phyloP scores from a whole-genome alignment of 2,329 filamentous ascomycete genomes.

The Hymenoscyphus scutula region DNA sequence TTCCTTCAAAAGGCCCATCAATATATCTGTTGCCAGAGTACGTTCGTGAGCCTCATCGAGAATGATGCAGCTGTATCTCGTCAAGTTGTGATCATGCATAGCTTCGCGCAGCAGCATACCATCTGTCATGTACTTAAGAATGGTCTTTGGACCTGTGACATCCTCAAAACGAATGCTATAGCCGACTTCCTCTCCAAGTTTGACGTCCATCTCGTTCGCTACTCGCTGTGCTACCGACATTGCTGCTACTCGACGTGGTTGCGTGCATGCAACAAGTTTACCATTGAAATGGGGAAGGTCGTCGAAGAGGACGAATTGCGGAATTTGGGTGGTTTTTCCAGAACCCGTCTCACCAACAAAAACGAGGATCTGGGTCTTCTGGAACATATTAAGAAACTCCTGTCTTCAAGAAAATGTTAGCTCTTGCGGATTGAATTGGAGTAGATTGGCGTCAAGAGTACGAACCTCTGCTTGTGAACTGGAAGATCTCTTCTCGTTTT shows the following conservation, averaged over 20 bases:
- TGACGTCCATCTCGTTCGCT: conserved; percentile 92
- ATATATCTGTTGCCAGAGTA: conserved; percentile 92
- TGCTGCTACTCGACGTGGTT: conserved; percentile 94
- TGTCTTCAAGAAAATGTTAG: conserved; percentile 52
- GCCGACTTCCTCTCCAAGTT: conserved; percentile 88
- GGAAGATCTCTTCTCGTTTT: conserved; percentile 80
- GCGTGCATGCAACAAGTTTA: conserved; percentile 95
- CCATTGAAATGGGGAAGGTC: conserved; percentile 82
- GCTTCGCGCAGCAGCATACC: conserved; percentile 97
- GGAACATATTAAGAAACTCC: conserved; percentile 92
- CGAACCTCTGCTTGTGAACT: conserved; percentile 83
- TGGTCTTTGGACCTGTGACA: conserved; percentile 80
- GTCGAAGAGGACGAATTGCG: conserved; percentile 96
- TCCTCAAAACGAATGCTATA: conserved; percentile 99
- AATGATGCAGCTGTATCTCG: conserved; percentile 94
- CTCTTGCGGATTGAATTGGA: background rate
- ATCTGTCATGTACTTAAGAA: conserved; percentile 99
- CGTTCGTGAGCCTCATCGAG: conserved; percentile 98
- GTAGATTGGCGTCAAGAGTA: conserved; percentile 9
- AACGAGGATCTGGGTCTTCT: conserved; percentile 91
- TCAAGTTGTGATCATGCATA: conserved; percentile 91
- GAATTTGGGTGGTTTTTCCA: conserved; percentile 98
- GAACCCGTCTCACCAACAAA: conserved; percentile 99
- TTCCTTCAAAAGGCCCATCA: conserved; percentile 95
- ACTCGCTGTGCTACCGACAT: conserved; percentile 99